Evolutionary conservation across 345 rosid species (phyloP), one percentile per base, ranked within the genome.

Genomic region (Ceriops tagal): DNA sequence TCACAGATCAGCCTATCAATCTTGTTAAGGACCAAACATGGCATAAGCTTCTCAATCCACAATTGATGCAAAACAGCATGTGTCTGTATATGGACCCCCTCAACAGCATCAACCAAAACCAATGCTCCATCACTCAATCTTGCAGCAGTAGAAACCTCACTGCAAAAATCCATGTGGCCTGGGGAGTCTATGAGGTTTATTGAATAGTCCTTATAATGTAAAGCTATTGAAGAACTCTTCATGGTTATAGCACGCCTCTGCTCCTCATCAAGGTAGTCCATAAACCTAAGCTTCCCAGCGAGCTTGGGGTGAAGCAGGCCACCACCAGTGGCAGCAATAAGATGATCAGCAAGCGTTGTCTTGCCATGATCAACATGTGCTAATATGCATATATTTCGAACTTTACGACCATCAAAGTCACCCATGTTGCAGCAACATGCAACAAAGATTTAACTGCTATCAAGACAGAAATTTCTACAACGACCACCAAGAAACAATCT

Each of bases 341-440:
- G 70, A 77, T 93, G 99, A 58, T 92, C 96, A 19, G 99, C 99
- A 30, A 95, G 92, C 0, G 98, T 92, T 35, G 99, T 92, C 70
- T 95, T 92, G 26, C 99, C 99, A 65, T 95, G 99, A 80, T 95
- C 99, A 35, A 92, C 99, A 55, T 95, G 99, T 2, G 98, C 98
- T 47, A 95, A 65, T 37, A 95, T 90, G 75, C 98, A 88, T 7
- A 90, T 90, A 73, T 95, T 95, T 73, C 98, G 77, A 26, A 82
- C 73, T 37, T 86, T 92, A 47, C 35, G 73, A 16, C 81, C 70
- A 69, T 80, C 88, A 65, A 26, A 72, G 37, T 87, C 96, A 31
- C 61, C 78, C 74, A 66, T 78, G 37, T 27, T 58, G 31, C 34
- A 5, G 24, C 27, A 64, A 43, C 53, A 22, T 43, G 16, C 61